Evolutionary conservation across 78 protist genomes (phyloP).

Genomic region (Dictyostelium discoideum): DNA sequence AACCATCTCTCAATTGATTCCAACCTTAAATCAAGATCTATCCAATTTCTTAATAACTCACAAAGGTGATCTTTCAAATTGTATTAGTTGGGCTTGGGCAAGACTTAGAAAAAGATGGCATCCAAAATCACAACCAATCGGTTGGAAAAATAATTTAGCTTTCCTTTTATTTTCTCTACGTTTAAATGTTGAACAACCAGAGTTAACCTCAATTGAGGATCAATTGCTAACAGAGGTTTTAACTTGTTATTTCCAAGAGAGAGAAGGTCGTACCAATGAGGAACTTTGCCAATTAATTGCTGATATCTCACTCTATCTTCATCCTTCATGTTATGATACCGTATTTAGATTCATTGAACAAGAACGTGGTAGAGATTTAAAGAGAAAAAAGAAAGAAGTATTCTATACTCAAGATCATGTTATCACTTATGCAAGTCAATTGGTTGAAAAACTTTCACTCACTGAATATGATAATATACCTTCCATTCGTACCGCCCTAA

Average conservation of each 20-base stretch:
- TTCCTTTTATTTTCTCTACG: conserved; percentile 49
- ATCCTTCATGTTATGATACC: conserved; percentile 47
- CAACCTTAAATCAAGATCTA: conserved; percentile 19
- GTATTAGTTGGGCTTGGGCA: conserved; percentile 33
- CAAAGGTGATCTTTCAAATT: conserved; percentile 12
- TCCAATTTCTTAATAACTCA: conserved; percentile 21
- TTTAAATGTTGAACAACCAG: conserved; percentile 30
- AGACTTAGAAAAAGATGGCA: conserved; percentile 63
- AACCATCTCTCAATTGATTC: neutral
- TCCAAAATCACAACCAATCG: conserved; percentile 54
- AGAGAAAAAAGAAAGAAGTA: conserved; percentile 46
- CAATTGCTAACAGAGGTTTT: conserved; percentile 46
- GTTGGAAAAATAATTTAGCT: conserved; percentile 63
- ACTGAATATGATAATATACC: conserved; percentile 26
- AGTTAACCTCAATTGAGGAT: conserved; percentile 43
- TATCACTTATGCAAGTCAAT: conserved; percentile 27
- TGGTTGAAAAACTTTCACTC: conserved; percentile 28
- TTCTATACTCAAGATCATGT: conserved; percentile 70
- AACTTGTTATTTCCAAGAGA: conserved; percentile 51
- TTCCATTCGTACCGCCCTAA: conserved; percentile 35
- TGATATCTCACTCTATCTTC: conserved; percentile 26
- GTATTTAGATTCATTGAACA: conserved; percentile 56
- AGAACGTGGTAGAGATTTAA: conserved; percentile 54
- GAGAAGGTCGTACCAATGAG: conserved; percentile 50
- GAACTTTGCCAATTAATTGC: conserved; percentile 31